These are phyloP conservation scores for Telopea speciosissima DNA, from an alignment of 177 flowering plant species.

Conservation along the genomic window DNA sequence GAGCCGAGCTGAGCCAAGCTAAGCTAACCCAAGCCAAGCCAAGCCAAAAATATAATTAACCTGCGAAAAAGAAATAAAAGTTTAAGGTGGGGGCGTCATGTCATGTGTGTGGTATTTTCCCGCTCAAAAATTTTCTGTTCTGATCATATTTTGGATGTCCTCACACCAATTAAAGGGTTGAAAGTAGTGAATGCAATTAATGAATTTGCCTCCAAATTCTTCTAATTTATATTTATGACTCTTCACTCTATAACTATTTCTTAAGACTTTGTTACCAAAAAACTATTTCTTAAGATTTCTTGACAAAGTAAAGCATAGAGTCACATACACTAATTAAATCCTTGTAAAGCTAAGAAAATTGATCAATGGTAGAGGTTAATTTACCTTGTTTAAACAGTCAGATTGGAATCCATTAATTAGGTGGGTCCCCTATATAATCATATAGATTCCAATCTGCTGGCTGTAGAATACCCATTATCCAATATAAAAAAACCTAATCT, in stretches of 20 bases:
- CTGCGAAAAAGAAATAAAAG: background rate
- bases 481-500: too few relatives aligned
- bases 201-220: background rate
- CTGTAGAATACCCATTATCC: too few relatives aligned
- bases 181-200: conserved; percentile 1
- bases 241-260: background rate
- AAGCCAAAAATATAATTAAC: background rate
- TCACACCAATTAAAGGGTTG: background rate
- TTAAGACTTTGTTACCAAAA: too few relatives aligned
- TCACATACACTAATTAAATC: too few relatives aligned
- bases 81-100: background rate
- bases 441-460: background rate
- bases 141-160: background rate
- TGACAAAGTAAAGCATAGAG: background rate
- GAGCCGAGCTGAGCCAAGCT: background rate
- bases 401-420: background rate
- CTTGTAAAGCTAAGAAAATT: background rate
- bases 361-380: background rate
- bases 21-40: background rate
- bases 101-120: background rate
- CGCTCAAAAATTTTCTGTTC: background rate
- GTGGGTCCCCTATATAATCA: background rate
- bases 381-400: too few relatives aligned
- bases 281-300: too few relatives aligned
- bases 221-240: background rate